phyloP scores from a whole-genome alignment of 108 stramenopile genomes.

The Epithemia pelagica region DNA sequence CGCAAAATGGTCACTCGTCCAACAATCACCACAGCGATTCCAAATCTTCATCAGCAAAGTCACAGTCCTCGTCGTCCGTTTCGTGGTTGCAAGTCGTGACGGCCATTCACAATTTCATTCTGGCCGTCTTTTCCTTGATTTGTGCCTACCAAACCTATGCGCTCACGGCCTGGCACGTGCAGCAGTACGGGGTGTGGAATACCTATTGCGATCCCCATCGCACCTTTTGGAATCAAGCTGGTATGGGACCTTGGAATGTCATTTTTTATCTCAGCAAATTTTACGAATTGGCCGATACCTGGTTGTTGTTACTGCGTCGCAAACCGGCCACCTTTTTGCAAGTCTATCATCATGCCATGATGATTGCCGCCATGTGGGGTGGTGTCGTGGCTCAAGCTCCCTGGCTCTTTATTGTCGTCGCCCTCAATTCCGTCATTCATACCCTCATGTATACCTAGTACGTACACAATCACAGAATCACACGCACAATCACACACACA shows the following conservation, averaged over 20 bases:
- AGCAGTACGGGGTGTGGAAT: conserved; percentile 20
- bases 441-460: conserved; percentile 50
- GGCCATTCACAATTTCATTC: conserved; percentile 38
- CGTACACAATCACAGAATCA: not conserved
- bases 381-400: conserved; percentile 32
- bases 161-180: conserved; percentile 23
- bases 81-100: conserved; percentile 27
- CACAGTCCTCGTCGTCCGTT: no score
- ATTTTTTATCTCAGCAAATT: conserved; percentile 54
- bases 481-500: no score
- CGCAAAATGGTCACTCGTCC: conserved; percentile 11
- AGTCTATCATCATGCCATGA: conserved; percentile 46
- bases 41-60: no score
- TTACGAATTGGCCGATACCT: conserved; percentile 58
- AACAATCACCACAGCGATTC: conserved; percentile 18
- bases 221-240: conserved; percentile 24
- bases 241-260: conserved; percentile 44
- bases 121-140: conserved; percentile 41
- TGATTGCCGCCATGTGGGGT: conserved; percentile 40
- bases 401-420: conserved; percentile 33
- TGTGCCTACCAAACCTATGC: conserved; percentile 36
- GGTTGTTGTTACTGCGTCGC: conserved; percentile 44
- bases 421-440: conserved; percentile 42
- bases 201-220: conserved; percentile 46
- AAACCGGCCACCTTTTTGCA: conserved; percentile 30